phyloP scores from a whole-genome alignment of 192 early-diverging fungal species.

The Entophlyctis luteolus region DNA sequence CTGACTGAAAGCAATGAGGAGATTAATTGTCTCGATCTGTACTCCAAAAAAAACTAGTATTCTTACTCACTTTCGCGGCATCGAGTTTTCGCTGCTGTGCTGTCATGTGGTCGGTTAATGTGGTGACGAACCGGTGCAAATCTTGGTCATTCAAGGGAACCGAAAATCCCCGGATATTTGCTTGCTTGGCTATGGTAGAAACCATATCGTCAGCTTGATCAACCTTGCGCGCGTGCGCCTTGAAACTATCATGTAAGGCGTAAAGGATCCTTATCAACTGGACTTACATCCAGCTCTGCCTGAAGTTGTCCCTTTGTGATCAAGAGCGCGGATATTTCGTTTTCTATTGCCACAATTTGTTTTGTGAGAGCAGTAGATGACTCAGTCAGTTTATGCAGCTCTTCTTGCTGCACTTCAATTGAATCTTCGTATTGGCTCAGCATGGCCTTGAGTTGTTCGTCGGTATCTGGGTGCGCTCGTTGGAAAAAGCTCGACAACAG shows the following conservation, averaged over 20 bases:
- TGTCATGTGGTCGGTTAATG: conserved; percentile 27
- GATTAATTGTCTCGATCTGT: background rate
- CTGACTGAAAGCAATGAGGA: conserved; percentile 13
- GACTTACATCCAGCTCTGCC: conserved; percentile 47
- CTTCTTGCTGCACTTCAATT: conserved; percentile 7
- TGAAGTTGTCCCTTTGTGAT: conserved; percentile 46
- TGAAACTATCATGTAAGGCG: background rate
- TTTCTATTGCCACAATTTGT: background rate
- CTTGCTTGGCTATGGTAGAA: background rate
- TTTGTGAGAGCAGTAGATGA: background rate
- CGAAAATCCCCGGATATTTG: conserved; percentile 36
- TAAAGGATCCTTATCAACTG: background rate
- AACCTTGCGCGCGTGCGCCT: background rate
- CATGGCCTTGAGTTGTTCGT: conserved; percentile 60
- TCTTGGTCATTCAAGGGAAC: conserved; percentile 34
- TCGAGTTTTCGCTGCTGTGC: background rate
- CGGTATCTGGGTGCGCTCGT: conserved; percentile 41
- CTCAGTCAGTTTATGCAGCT: background rate
- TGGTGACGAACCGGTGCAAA: conserved; percentile 42
- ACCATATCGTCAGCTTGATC: background rate
- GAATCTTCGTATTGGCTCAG: conserved; percentile 39
- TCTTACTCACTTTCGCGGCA: background rate
- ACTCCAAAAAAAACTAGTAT: background rate
- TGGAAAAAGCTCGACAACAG: background rate
- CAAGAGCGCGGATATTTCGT: background rate